Evolutionary conservation across 495 filamentous ascomycete genomes (phyloP), one percentile per base, ranked within the genome.

Genomic region (Xylaria longipes): DNA sequence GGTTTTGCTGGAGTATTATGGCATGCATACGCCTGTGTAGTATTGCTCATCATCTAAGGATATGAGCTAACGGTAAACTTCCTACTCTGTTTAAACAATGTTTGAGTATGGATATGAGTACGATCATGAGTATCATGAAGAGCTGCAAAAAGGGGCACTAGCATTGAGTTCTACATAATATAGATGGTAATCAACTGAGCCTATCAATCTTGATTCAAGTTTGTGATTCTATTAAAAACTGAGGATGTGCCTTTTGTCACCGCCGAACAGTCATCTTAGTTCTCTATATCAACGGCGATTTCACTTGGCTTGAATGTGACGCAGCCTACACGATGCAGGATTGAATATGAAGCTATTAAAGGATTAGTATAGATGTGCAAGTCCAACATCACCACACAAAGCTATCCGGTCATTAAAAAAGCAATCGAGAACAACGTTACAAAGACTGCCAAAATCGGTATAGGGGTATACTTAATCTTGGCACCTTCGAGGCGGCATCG

Each of bases 11-110:
- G 27, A 56, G 52, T 56, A 17, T 56, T 56, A 17, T 56, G 27
- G 52, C 52, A 31, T 52, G 27, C 14, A 31, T 56, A 27, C 52
- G 52, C 14, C 14, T 4, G 27, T 17, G 52, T 31, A 31, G 14
- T 17, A 56, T 17, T 14, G 17, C 52, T 56, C 52, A 31, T 56
- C 52, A 56, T 29, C 52, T 9, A 56, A 56, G 14, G 27, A 17
- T 31, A 56, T 56, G 27, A 27, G 52, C 1, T 14, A 56, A 4
- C 12, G 52, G 22, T 52, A 25, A 52, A 52, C 9, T 29, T 56
- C 27, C 25, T 27, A 56, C 52, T 56, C 52, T 56, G 52, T 56
- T 56, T 31, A 31, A 56, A 56, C 12, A 31, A 31, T 56, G 52
- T 56, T 31, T 31, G 27, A 56, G 5, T 56, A 56, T 31, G 27